Conservation (phyloP, 2,329 filamentous ascomycete genomes). For the Ampelomyces quisqualis region DNA sequence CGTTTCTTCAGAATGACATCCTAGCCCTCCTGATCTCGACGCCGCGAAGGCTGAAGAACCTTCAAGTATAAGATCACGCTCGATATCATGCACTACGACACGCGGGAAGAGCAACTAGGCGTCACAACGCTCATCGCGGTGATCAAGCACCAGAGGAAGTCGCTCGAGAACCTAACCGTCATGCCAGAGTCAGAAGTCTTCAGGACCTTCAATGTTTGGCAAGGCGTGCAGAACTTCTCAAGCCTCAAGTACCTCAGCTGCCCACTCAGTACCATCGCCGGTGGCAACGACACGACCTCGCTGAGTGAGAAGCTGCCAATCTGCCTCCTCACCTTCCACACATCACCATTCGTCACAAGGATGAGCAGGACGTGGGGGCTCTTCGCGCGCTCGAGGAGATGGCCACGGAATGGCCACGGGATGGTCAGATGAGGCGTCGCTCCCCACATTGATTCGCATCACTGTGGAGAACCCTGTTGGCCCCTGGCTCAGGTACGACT, state of each 20-base stretch:
- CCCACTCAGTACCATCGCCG: conserved; percentile 12
- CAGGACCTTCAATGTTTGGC: conserved; percentile 2
- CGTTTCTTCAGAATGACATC: conserved; percentile 11
- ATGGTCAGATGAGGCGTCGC: conserved; percentile 7
- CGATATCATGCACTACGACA: not conserved
- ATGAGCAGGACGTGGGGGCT: not conserved
- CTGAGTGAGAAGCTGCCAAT: conserved; percentile 13
- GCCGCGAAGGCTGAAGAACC: conserved; percentile 12
- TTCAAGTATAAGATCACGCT: conserved; percentile 16
- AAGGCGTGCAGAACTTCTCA: conserved; percentile 13
- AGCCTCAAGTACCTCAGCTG: conserved; percentile 15
- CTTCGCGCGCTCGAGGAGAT: conserved; percentile 18
- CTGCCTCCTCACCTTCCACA: conserved; percentile 10
- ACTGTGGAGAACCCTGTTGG: conserved; percentile 1
- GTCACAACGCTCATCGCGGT: conserved; percentile 4
- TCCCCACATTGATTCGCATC: conserved; percentile 11
- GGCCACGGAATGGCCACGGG: conserved; percentile 9
- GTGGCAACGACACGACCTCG: conserved; percentile 8
- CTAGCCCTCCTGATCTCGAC: conserved; percentile 20
- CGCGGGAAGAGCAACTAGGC: not conserved
- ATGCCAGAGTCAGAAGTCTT: not conserved
- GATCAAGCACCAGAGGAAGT: conserved; percentile 11
- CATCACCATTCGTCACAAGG: conserved; percentile 7
- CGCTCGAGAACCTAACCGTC: not conserved
- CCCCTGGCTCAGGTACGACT: conserved; percentile 12